A percentile compares a stretch with the other conserved stretches of the same genome.
phyloP scores from a whole-genome alignment of 352 stramenopile genomes.

The Globisporangium spinosum region DNA sequence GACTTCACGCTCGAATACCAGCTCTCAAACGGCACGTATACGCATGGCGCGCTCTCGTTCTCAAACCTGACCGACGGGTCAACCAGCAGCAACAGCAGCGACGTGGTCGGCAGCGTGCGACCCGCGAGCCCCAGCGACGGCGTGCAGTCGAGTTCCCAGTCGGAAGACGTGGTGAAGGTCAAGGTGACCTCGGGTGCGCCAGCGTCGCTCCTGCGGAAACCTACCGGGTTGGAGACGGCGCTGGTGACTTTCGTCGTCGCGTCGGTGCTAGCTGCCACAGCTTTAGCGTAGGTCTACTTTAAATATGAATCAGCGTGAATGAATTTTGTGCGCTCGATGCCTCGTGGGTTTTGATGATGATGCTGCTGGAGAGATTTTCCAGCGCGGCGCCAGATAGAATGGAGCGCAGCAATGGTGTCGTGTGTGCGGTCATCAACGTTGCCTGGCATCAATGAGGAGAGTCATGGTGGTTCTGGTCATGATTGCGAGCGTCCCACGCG shows the following conservation, averaged over 20 bases:
- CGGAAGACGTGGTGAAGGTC: background rate
- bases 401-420: background rate
- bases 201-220: background rate
- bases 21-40: conserved; percentile 21
- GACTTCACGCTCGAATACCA: conserved; percentile 49
- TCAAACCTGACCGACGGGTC: conserved; percentile 17
- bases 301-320: conserved; percentile 5
- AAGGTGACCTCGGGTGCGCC: conserved; percentile 10
- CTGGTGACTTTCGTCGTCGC: background rate
- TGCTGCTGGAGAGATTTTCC: too few species aligned
- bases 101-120: conserved; percentile 25
- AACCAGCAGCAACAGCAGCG: background rate
- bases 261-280: background rate
- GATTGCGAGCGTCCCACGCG: background rate
- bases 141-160: background rate
- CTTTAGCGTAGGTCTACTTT: background rate
- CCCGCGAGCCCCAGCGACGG: conserved; percentile 17
- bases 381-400: background rate
- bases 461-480: background rate
- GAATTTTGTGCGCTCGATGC: background rate
- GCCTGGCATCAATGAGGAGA: background rate
- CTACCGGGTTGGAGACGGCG: background rate
- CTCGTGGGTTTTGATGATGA: background rate
- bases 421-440: background rate
- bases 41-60: conserved; percentile 21